These are phyloP conservation scores for Pisolithus thermaeus DNA, from an alignment of 1,284 basidiomycete genomes.

Conservation along the genomic window DNA sequence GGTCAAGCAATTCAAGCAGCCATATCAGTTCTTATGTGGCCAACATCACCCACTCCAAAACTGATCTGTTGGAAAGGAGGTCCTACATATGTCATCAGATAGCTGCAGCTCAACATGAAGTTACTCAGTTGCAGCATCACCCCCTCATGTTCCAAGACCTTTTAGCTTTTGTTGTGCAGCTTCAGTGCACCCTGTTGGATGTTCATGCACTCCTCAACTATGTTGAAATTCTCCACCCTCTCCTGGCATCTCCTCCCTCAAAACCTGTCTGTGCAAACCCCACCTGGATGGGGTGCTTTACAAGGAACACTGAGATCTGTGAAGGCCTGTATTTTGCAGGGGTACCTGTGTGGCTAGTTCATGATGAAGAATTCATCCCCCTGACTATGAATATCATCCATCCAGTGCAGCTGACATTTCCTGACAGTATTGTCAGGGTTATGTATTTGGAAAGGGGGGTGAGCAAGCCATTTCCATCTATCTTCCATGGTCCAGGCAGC, in stretches of 20 bases:
- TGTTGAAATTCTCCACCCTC: neutral
- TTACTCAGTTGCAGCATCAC: neutral
- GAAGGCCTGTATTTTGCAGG: neutral
- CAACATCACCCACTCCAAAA: neutral
- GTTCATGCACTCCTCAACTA: neutral
- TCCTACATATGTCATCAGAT: neutral
- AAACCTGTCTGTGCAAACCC: neutral
- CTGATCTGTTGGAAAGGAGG: neutral
- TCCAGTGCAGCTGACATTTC: neutral
- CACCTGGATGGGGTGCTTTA: conserved; percentile 7
- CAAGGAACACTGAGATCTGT: neutral
- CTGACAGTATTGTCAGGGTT: neutral
- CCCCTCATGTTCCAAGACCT: neutral
- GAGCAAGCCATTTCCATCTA: neutral
- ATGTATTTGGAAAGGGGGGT: neutral
- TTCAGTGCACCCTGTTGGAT: neutral
- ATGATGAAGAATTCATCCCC: neutral
- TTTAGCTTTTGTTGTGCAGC: neutral
- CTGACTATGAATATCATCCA: neutral
- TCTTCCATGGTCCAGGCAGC: neutral
- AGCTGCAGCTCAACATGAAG: neutral
- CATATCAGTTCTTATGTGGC: neutral
- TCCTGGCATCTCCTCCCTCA: neutral
- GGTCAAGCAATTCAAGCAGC: neutral
- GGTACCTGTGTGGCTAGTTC: neutral